Conservation (phyloP, 2,329 filamentous ascomycete genomes). For the Dothideomycetes sp. region DNA sequence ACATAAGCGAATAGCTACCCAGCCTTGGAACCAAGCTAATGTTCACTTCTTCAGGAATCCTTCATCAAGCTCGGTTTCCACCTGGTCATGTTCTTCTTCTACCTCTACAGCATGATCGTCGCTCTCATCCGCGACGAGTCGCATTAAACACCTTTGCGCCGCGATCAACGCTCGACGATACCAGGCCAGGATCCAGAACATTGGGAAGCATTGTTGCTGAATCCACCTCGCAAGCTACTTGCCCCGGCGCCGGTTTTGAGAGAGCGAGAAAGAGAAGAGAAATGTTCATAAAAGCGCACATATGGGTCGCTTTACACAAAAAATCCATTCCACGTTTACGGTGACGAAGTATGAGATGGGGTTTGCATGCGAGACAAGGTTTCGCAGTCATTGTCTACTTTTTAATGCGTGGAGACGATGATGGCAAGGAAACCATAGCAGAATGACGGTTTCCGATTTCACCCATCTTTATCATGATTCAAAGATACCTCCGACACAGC, state of each 20-base stretch:
- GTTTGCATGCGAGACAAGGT: no score
- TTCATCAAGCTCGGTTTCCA: slow-evolving; percentile 99
- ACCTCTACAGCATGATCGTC: slow-evolving; percentile 60
- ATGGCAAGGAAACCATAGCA: no score
- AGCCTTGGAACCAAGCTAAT: slow-evolving; percentile 12
- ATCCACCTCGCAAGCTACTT: no score
- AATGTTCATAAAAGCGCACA: slow-evolving; percentile 12
- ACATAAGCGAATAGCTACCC: not conserved
- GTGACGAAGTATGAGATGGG: slow-evolving; percentile 7
- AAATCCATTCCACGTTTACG: slow-evolving; percentile 7
- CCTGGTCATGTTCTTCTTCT: slow-evolving; percentile 99
- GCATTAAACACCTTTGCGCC: slow-evolving; percentile 33
- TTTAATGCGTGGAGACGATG: no score
- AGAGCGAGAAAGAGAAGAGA: not conserved
- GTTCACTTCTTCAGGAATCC: slow-evolving; percentile 64
- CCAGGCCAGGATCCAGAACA: not conserved
- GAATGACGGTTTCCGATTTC: no score
- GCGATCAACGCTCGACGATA: not conserved
- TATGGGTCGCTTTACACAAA: slow-evolving; percentile 14
- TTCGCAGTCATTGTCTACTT: no score
- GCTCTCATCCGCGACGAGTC: slow-evolving; percentile 93
- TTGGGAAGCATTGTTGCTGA: slow-evolving; percentile 1
- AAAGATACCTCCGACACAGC: slow-evolving; percentile 10
- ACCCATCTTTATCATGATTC: slow-evolving; percentile 9
- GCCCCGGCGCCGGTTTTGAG: no score